Evolutionary conservation across 495 filamentous ascomycete genomes (phyloP), one percentile per base, ranked within the genome.

Genomic region (Hyaloscypha hepaticicola): DNA sequence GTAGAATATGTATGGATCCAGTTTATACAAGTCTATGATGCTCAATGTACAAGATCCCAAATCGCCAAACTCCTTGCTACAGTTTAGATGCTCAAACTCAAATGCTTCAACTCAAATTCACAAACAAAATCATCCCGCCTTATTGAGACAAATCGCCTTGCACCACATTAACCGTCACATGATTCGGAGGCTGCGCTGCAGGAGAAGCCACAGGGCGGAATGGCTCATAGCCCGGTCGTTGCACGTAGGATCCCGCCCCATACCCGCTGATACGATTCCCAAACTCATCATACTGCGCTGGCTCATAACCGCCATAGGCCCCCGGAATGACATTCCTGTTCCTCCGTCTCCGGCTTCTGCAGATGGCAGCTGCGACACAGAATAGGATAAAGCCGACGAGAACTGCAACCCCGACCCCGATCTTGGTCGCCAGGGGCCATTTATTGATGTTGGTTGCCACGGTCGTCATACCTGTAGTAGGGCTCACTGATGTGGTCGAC

Each of bases 131-230:
- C 5, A 5, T 0, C 22, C 21, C 5, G 26, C 7, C 50, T 53
- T 57, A 57, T 21, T 57, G 25, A 16, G n/a, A 12, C 53, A 57
- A 57, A 56, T 63, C 61, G 9, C 61, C 51, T 21, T 57, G 61
- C 5, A 63, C 61, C 1, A 63, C 61, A 49, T 63, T 63, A 16
- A 63, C 61, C 0, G 61, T 63, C 3, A 63, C 61, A 49, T 63
- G 33, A 55, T 57, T 57, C 24, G n/a, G 22, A 21, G 28, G 31
- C 19, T 26, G 25, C 12, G 26, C 12, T 21, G 50, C 9, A 24
- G 53, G 53, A 9, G 22, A 21, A 38, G 45, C 16, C 24, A 24
- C 22, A 19, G 24, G 33, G 24, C 61, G 3, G 38, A 56, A 57
- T 28, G 52, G 50, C 21, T 63, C 61, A 29, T 63, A 63, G 11